Base-by-base conservation (phyloP, 2,329 filamentous ascomycete genomes). In the Magnaporthiopsis rhizophila region DNA sequence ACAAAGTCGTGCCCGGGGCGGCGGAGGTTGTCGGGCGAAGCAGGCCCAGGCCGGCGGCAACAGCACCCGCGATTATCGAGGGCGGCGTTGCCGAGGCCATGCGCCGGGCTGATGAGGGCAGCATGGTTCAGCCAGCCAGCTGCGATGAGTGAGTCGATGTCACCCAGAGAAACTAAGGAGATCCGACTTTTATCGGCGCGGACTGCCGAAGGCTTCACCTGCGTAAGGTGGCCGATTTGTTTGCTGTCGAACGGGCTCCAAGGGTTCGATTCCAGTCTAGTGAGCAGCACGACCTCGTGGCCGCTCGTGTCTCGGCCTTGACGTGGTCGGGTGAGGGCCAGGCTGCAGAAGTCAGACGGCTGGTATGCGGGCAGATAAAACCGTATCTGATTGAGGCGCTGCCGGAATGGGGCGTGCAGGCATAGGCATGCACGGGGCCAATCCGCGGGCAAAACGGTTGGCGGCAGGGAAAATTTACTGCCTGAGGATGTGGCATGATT, bases 101-200 rank as follows among this genome's bases (percentile, higher is more conserved):
- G 71, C 83, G 83, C 74, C 83, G 81, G 75, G 85, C 78, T 72
- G 83, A 83, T 65, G 79, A 79, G 70, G 82, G 81, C 73, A 86
- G 73, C 82, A 85, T 85, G 45, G 45, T 24, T 53, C 45, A 53
- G 45, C 45, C 21, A 53, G 45, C 45, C 21, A 53, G 45, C 45
- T 3, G 45, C 21, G 45, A 53, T n/a, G 21, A 53, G 21, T n/a
- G 21, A 53, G 21, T 21, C 45, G 45, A 24, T 24, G 18, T 11
- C 45, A 21, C 38, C 5, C 3, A 24, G 45, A 24, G 18, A 53
- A 53, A 11, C 18, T 53, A 11, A 21, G 26, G 26, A 26, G 45
- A 21, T 24, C 21, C 21, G 21, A 53, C 4, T 9, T 21, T 5
- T 21, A 53, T 53, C 18, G 8, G 21, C 45, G 45, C 9, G 45